These are phyloP conservation scores for Alternaria solani DNA, from an alignment of 2,329 filamentous ascomycete genomes.

Conservation along the genomic window DNA sequence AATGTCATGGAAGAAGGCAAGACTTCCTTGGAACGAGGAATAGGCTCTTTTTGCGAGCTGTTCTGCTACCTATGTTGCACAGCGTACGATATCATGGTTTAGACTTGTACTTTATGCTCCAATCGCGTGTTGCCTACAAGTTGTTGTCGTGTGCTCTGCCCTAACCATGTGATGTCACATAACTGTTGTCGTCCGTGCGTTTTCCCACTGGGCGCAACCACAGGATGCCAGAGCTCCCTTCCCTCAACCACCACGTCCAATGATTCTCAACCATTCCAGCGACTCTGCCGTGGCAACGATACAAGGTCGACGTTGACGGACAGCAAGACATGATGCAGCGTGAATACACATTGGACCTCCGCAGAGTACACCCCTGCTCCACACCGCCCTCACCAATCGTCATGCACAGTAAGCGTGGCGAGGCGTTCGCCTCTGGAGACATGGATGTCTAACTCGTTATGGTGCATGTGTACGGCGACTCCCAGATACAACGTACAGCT, in stretches of 20 bases:
- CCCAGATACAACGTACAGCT: not conserved
- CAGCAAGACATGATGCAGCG: not conserved
- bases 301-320: not conserved
- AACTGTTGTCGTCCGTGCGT: constrained; percentile 4
- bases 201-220: not conserved
- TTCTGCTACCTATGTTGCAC: constrained; percentile 44
- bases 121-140: not conserved
- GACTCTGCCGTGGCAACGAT: not conserved
- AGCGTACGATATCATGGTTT: constrained; percentile 35
- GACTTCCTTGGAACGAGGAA: constrained; percentile 20
- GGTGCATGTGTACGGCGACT: not conserved
- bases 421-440: constrained; percentile 1
- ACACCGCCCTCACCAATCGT: not conserved
- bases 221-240: not conserved
- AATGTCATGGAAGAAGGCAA: constrained; percentile 23
- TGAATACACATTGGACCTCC: not conserved
- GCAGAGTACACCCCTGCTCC: not conserved
- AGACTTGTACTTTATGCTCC: constrained; percentile 3
- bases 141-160: not conserved
- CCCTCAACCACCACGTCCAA: not conserved
- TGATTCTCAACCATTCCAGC: not conserved
- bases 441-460: not conserved
- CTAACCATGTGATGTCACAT: constrained; percentile 1
- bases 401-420: constrained; percentile 8
- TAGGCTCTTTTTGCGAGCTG: constrained; percentile 29